Evolutionary conservation across 345 rosid genomes (phyloP).

Genomic region (Citropsis articulata): DNA sequence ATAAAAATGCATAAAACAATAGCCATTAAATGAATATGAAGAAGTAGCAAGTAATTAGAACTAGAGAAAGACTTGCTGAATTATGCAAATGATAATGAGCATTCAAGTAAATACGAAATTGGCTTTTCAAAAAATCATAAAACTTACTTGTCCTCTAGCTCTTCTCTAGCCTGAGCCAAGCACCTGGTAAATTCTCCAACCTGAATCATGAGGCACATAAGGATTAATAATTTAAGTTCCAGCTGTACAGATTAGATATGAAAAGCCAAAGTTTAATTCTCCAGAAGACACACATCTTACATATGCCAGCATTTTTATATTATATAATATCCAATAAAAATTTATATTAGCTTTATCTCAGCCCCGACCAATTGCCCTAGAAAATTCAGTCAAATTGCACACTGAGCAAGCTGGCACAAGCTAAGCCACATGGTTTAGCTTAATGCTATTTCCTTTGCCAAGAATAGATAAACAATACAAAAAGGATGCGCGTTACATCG

Average conservation of each 20-base stretch:
- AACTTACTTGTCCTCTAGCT: constrained; percentile 82
- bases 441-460: not conserved
- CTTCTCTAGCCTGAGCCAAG: constrained; percentile 70
- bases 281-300: not conserved
- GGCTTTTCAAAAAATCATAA: constrained; percentile 1
- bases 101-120: not conserved
- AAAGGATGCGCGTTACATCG: too few relatives aligned
- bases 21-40: not conserved
- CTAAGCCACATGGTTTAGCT: not conserved
- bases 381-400: not conserved
- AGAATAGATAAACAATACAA: not conserved
- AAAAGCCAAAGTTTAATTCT: not conserved
- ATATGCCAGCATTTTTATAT: not conserved
- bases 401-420: not conserved
- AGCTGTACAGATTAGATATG: not conserved
- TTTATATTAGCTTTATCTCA: not conserved
- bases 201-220: constrained; percentile 32
- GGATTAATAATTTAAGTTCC: not conserved
- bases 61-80: not conserved
- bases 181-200: constrained; percentile 86
- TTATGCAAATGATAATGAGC: not conserved
- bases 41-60: not conserved
- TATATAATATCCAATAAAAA: not conserved
- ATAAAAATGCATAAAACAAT: not conserved
- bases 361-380: not conserved